Conservation (phyloP, 1,284 basidiomycete genomes). For the Boletus nobilissimus region DNA sequence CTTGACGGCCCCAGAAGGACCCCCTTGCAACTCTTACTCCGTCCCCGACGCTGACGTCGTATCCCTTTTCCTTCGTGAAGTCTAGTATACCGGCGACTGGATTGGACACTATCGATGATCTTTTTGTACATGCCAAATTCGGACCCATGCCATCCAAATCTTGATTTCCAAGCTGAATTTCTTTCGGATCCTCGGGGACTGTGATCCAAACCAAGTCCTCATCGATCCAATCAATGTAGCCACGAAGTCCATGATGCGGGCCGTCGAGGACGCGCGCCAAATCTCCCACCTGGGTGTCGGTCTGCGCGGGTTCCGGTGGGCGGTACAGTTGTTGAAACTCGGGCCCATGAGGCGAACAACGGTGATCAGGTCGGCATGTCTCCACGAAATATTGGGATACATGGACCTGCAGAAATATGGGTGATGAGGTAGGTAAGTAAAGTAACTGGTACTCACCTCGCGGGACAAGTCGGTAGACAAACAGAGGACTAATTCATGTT, state of each 20-base stretch:
- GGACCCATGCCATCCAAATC: not conserved
- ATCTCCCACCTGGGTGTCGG: not conserved
- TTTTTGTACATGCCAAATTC: too few species aligned
- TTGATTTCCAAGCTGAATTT: not conserved
- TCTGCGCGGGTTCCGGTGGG: not conserved
- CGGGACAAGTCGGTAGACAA: not conserved
- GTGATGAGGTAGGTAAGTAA: not conserved
- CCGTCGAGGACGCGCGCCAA: not conserved
- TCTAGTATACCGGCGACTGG: not conserved
- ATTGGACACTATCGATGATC: not conserved
- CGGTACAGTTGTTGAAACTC: not conserved
- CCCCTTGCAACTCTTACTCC: not conserved
- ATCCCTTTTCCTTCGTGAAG: not conserved
- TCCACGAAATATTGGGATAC: not conserved
- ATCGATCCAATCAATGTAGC: not conserved
- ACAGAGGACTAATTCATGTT: not conserved
- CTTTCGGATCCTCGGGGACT: not conserved
- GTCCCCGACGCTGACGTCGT: not conserved
- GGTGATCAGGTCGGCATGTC: not conserved
- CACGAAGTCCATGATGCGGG: not conserved
- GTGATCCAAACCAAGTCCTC: not conserved
- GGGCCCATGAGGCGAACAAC: not conserved
- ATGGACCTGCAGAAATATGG: not conserved
- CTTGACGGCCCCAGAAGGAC: not conserved
- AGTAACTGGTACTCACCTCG: not conserved